A percentile compares a stretch with the other conserved stretches of the same genome.
Conservation (phyloP, 352 stramenopile species). For the Phytophthora hybrid region DNA sequence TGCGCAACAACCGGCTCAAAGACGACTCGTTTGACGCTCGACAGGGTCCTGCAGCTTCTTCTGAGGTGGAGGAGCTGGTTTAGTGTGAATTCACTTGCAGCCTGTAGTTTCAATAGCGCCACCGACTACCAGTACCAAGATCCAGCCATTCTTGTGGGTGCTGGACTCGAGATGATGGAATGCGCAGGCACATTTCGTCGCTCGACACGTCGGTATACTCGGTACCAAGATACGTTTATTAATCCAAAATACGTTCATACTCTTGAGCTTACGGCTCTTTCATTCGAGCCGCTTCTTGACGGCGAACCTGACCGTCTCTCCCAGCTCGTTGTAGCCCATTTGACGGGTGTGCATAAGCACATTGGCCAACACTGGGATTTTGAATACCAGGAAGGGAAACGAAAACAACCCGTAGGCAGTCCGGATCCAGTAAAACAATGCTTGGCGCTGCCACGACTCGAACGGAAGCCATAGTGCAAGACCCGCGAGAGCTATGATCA, state of each 20-base stretch:
- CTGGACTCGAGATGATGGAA: conserved; percentile 8
- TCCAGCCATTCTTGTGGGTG: neutral
- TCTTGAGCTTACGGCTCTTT: conserved; percentile 3
- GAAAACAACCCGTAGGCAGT: conserved; percentile 87
- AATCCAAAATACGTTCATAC: conserved; percentile 28
- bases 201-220: conserved; percentile 24
- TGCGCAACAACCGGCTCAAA: conserved; percentile 77
- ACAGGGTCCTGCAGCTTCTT: conserved; percentile 22
- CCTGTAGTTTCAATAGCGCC: conserved; percentile 23
- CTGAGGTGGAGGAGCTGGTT: conserved; percentile 53
- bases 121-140: neutral
- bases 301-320: conserved; percentile 72
- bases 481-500: conserved; percentile 71
- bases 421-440: conserved; percentile 89
- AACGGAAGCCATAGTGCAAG: conserved; percentile 77
- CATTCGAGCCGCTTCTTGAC: conserved; percentile 47
- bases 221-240: conserved; percentile 35
- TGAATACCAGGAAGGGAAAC: conserved; percentile 90
- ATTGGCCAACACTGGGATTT: conserved; percentile 85
- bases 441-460: conserved; percentile 79
- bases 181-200: conserved; percentile 23
- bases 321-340: conserved; percentile 88
- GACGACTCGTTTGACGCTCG: conserved; percentile 55
- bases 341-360: conserved; percentile 84
- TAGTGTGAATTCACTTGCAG: conserved; percentile 24